Evolutionary conservation across 1,284 basidiomycete species (phyloP), one percentile per base, ranked within the genome.

Genomic region (Tremellales sp.): DNA sequence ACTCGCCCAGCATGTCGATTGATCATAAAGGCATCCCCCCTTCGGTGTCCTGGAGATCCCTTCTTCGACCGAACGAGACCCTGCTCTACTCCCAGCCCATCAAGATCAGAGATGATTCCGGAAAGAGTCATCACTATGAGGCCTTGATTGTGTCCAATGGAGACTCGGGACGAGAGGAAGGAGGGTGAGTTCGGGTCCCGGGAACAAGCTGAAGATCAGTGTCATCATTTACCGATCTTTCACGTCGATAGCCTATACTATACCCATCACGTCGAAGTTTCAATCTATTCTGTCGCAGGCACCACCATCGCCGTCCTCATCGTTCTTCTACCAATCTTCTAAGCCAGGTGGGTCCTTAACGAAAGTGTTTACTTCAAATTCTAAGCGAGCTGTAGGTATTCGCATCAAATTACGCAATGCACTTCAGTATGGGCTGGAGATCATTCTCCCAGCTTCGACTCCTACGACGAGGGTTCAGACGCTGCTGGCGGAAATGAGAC

Each of bases 341-440:
- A 60, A 60, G 36, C 66, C 68, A 19, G 58, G 68, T 70, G 35
- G 48, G 68, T 52, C 26, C 27, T 7, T 32, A 8, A 36, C 34
- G n/a, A 36, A 36, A 4, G 21, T 9, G 28, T 16, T 27, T 12
- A n/a, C 26, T 21, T 25, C 24, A 42, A 5, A n/a, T 21, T 25
- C 39, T 47, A 42, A 53, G 16, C 32, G 34, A 9, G 31, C 14
- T 18, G n/a, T 39, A 63, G 63, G 61, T 27, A 61, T 62, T 45
- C 60, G 56, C 1, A 31, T 63, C 12, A 46, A 54, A 13, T 26
- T 63, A 8, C 47, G 43, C 13, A 83, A 86, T 44, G 84, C n/a
- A n/a, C n/a, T n/a, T n/a, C n/a, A 81, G 51, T 80, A 82, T 6
- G 87, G 86, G 61, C 73, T 92, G 4, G 86, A 87, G 4, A 84